phyloP scores from a whole-genome alignment of 2,329 filamentous ascomycete genomes.

The Lecanoromycetidae sp. region DNA sequence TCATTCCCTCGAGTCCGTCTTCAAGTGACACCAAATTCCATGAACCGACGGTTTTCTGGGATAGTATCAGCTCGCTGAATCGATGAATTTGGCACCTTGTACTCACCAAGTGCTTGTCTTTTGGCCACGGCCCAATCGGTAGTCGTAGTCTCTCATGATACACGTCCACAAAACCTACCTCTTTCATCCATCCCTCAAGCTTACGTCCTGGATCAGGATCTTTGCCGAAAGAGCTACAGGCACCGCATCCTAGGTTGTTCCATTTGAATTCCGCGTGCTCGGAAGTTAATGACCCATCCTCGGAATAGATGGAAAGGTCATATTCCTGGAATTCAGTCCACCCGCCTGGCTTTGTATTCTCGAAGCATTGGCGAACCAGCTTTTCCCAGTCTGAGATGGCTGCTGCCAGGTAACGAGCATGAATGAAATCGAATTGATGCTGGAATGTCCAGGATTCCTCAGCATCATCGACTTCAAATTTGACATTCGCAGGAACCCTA shows the following conservation, averaged over 20 bases:
- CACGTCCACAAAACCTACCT: conserved; percentile 23
- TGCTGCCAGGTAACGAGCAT: conserved; percentile 16
- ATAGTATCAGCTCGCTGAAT: neutral
- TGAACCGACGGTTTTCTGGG: conserved; percentile 20
- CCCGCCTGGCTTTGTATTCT: conserved; percentile 28
- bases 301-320: conserved; percentile 19
- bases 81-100: neutral
- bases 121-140: conserved; percentile 24
- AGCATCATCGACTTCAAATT: conserved; percentile 20
- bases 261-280: conserved; percentile 6
- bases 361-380: conserved; percentile 12
- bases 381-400: conserved; percentile 15
- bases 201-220: conserved; percentile 18
- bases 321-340: conserved; percentile 31
- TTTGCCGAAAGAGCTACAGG: conserved; percentile 21
- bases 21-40: conserved; percentile 23
- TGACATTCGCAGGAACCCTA: conserved; percentile 20
- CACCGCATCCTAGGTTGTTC: conserved; percentile 20
- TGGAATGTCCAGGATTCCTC: conserved; percentile 18
- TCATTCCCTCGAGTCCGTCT: conserved; percentile 22
- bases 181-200: conserved; percentile 19
- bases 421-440: conserved; percentile 19
- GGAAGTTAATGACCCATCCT: conserved; percentile 9
- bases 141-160: conserved; percentile 16
- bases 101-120: conserved; percentile 19